Evolutionary conservation across 768 basidiomycete species (phyloP), one percentile per base, ranked within the genome.

Genomic region (Paxillus ammoniavirescens): DNA sequence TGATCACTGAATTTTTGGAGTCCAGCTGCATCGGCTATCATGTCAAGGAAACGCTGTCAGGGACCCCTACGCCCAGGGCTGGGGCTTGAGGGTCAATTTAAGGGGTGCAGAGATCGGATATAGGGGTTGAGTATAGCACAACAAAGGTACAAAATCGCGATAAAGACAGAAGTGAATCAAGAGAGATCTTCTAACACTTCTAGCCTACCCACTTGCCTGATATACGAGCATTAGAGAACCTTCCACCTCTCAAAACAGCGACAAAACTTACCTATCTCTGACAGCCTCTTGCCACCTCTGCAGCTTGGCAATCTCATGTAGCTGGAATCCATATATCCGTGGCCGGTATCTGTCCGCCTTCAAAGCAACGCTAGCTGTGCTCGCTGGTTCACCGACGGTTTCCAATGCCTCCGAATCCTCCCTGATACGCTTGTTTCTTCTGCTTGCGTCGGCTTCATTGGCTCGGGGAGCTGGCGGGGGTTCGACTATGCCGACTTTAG

Each of bases 271-370:
- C 93, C 82, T 80, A 72, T 98, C 95, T 50, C 96, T 74, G 36
- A 89, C 82, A 4, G 92, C 95, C 72, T 93, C 92, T 71, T 98
- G 93, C 97, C 97, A 99, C 63, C 95, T 77, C 67, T 94, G 89
- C 61, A 97, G 71, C 71, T 89, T 95, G 15, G 96, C 96, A 55
- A 83, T 86, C 75, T 98, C 97, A 64, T 98, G 82, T 35, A 98
- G 76, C 72, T 94, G 92, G 80, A 99, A 99, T 2, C 97, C 97
- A 71, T 98, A 98, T 49, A 98, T 95, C 65, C 86, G 85, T 31
- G 96, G 95, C 50, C 91, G 79, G 70, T 97, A 95, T 60, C 93
- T 71, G 66, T 98, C 97, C 26, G 92, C 91, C 73, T 96, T 96
- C 52, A 90, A 64, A 8, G 95, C 95, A 2, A 83, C 91, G 42